Conservation (phyloP, 805 yeast species). For the Metschnikowia gruessii region DNA sequence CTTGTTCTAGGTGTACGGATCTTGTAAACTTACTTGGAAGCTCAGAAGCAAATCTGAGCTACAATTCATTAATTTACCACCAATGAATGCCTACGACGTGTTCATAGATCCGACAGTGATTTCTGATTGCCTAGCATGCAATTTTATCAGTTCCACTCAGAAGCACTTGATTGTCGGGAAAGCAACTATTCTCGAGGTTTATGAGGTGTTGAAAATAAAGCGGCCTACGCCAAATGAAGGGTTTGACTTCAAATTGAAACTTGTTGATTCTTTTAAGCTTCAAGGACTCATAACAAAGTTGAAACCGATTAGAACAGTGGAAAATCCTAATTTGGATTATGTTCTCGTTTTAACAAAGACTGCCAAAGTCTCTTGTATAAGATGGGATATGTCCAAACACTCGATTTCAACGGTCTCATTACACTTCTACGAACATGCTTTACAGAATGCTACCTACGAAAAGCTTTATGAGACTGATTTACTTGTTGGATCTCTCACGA, state of each 20-base stretch:
- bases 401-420: conserved; percentile 69
- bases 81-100: conserved; percentile 79
- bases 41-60: not conserved
- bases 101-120: conserved; percentile 74
- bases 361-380: conserved; percentile 75
- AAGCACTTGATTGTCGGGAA: conserved; percentile 66
- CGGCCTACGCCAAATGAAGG: conserved; percentile 17
- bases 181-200: conserved; percentile 67
- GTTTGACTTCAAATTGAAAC: conserved; percentile 27
- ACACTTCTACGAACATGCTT: conserved; percentile 79
- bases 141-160: conserved; percentile 43
- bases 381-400: conserved; percentile 59
- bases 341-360: conserved; percentile 62
- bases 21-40: not conserved
- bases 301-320: conserved; percentile 47
- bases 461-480: conserved; percentile 43
- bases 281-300: conserved; percentile 68
- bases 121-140: conserved; percentile 53
- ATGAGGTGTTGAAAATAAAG: conserved; percentile 36
- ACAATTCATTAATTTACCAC: not conserved
- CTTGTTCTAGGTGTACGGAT: not conserved
- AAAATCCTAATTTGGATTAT: conserved; percentile 51
- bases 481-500: conserved; percentile 57
- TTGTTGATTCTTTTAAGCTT: conserved; percentile 62
- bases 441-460: conserved; percentile 50